Evolutionary conservation across 345 rosid species (phyloP).

Genomic region (Eucalyptus camaldulensis): DNA sequence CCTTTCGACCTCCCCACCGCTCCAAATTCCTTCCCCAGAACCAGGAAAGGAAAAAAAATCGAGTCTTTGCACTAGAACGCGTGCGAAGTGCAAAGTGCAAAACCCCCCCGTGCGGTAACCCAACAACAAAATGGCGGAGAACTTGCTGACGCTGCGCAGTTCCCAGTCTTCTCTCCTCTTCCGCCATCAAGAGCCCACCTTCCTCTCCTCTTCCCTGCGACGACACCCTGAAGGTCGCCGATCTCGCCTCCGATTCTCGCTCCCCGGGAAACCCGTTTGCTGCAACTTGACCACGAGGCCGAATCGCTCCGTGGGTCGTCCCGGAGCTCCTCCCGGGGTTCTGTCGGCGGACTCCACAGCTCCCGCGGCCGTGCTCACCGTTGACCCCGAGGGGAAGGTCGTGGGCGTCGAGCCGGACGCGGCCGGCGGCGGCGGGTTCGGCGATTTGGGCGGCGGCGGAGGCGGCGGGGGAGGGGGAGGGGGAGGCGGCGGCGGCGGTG

Average conservation of each 20-base stretch:
- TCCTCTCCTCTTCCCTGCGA: not conserved
- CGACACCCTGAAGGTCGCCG: not conserved
- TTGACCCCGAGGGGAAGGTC: conserved; percentile 5
- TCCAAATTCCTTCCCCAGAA: not conserved
- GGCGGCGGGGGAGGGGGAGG: not conserved
- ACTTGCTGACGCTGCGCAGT: not conserved
- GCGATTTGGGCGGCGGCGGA: not conserved
- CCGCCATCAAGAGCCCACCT: not conserved
- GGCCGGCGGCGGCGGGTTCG: not conserved
- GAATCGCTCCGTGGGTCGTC: not conserved
- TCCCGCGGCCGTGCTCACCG: not conserved
- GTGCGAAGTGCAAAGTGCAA: not conserved
- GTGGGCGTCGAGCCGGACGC: conserved; percentile 5
- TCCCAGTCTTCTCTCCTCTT: conserved; percentile 28
- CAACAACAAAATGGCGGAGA: not conserved
- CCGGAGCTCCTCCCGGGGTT: not conserved
- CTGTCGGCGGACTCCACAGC: not conserved
- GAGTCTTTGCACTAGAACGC: not conserved
- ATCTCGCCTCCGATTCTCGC: not conserved
- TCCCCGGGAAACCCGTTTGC: not conserved
- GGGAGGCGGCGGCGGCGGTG: not conserved
- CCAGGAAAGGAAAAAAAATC: not conserved
- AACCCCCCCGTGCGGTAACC: too few relatives aligned
- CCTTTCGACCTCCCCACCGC: not conserved
- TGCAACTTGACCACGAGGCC: not conserved